Base-by-base conservation (phyloP, 371 early-diverging fungal species). In the Apophysomyces elegans region DNA sequence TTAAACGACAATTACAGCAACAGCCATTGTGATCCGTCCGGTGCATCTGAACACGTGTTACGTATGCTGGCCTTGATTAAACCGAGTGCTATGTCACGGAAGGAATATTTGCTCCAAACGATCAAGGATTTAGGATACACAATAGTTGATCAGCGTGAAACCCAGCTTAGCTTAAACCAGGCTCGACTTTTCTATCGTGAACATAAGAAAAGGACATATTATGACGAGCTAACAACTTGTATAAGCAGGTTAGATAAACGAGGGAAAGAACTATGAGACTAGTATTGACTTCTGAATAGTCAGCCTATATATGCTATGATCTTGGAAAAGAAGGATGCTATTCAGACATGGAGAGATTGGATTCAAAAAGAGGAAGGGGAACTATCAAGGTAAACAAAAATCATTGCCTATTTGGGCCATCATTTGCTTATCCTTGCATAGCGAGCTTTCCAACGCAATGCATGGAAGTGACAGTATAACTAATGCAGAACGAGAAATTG, bases 401-500 rank as follows among this genome's bases (percentile, higher is more conserved):
- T 35, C 39, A 37, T 60, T 14, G 44, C 14, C 57, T 18, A 37
- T 59, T 37, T 47, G 56, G 56, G 35, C 18, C 44, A 43, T 39
- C 43, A 56, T 45, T 62, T 35, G 14, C 54, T 47, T 46, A 37
- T 62, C 5, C 8, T 59, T 36, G 37, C 39, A 81, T 58, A 89
- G 83, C 62, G 72, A 77, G 6, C 75, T 81, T 18, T 81, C 79
- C 47, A 94, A 93, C 76, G 93, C 89, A 38, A 82, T 86, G 0
- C 91, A 94, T 72, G 93, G 91, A 32, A 90, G 92, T 61, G 88
- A 87, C 66, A 78, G 87, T n/a, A 57, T 76, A 11, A 85, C 78
- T 36, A 74, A 78, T 46, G 94, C 93, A n/a, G 70, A 80, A 61
- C 86, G 88, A 13, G 93, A 92, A 69, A 86, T 92, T 58, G 73